A percentile compares a stretch with the other conserved stretches of the same genome.
These are phyloP conservation scores for Drechslerella dactyloides DNA, from an alignment of 2,329 filamentous ascomycete species.

Conservation along the genomic window DNA sequence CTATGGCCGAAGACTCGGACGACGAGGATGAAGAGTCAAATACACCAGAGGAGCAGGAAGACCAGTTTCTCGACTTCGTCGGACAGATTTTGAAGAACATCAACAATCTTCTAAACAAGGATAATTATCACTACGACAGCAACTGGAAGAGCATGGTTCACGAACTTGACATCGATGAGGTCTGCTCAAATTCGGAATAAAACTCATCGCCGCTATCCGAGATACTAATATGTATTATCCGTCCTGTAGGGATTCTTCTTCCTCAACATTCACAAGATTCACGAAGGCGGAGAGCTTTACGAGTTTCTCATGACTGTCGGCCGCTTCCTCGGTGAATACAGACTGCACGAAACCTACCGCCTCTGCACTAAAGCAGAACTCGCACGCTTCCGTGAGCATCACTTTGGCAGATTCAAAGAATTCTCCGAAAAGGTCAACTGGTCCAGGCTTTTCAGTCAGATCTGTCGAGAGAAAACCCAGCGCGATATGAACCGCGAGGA, in stretches of 20 bases:
- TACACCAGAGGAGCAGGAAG: constrained; percentile 10
- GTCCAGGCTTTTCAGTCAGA: constrained; percentile 3
- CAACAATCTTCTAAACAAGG: constrained; percentile 15
- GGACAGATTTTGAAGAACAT: constrained; percentile 28
- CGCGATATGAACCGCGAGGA: constrained; percentile 1
- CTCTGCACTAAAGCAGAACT: constrained; percentile 7
- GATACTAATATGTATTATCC: constrained; percentile 1
- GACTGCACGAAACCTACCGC: constrained; percentile 20
- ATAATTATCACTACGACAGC: constrained; percentile 17
- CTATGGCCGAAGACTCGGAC: background rate
- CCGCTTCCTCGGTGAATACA: constrained; percentile 17
- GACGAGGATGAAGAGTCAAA: constrained; percentile 4
- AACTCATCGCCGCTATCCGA: too few relatives aligned
- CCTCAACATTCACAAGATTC: constrained; percentile 25
- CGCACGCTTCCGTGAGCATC: background rate
- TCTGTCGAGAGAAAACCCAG: constrained; percentile 3
- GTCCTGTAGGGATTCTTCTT: constrained; percentile 30
- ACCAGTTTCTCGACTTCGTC: constrained; percentile 34
- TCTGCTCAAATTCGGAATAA: background rate
- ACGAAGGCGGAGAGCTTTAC: constrained; percentile 41
- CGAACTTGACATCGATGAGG: constrained; percentile 40
- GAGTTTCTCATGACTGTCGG: constrained; percentile 25
- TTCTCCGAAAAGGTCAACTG: constrained; percentile 12
- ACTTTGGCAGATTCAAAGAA: constrained; percentile 16
- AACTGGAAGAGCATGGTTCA: constrained; percentile 36